Evolutionary conservation across 2,329 filamentous ascomycete species (phyloP).

Genomic region (Graphium sp.): DNA sequence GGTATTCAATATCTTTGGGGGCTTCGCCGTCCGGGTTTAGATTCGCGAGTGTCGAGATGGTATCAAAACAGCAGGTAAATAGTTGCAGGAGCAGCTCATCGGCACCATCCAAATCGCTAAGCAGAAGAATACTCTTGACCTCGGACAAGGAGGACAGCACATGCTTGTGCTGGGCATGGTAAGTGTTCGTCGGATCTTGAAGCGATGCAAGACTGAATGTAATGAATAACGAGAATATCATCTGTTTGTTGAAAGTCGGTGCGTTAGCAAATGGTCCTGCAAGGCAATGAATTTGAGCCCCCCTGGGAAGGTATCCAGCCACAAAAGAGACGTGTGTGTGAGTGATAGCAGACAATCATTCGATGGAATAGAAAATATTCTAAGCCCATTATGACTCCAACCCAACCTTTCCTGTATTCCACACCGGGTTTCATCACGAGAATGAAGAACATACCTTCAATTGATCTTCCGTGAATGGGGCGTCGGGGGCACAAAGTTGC

Average conservation of each 20-base stretch:
- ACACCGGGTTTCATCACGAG: neutral
- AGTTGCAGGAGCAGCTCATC: slow-evolving; percentile 66
- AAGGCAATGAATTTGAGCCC: neutral
- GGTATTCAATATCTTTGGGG: slow-evolving; percentile 83
- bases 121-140: slow-evolving; percentile 84
- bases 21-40: slow-evolving; percentile 63
- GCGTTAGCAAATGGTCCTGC: neutral
- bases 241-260: slow-evolving; percentile 27
- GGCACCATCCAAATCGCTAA: slow-evolving; percentile 72
- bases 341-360: too few relatives aligned
- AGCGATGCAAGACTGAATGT: slow-evolving; percentile 70
- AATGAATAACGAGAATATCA: slow-evolving; percentile 85
- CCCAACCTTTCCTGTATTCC: too few relatives aligned
- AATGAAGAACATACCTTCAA: slow-evolving; percentile 52
- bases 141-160: slow-evolving; percentile 78
- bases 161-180: slow-evolving; percentile 86
- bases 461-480: slow-evolving; percentile 79
- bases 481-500: slow-evolving; percentile 82
- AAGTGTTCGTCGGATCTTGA: slow-evolving; percentile 72
- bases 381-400: too few relatives aligned
- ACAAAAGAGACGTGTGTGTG: too few relatives aligned
- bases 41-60: slow-evolving; percentile 64
- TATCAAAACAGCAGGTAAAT: slow-evolving; percentile 84
- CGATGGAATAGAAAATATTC: too few relatives aligned
- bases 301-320: too few relatives aligned